Conservation (phyloP, 176 grass and related monocot genomes). For the Alopecurus myosuroides region DNA sequence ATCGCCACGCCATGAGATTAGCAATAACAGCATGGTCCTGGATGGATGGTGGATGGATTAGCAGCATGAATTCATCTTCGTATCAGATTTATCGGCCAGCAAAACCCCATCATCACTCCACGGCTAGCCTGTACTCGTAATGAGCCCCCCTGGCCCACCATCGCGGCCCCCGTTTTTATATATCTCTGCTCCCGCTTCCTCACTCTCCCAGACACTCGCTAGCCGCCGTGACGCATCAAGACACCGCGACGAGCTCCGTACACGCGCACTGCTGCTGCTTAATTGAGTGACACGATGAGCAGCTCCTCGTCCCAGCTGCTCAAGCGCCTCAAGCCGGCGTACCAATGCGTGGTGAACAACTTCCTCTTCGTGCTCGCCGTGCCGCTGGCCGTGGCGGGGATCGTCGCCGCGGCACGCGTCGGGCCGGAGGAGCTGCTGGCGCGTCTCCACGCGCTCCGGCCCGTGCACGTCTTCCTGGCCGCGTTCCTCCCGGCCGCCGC, state of each 20-base stretch:
- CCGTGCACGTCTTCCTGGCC: slow-evolving; percentile 22
- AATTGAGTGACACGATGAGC: slow-evolving; percentile 8
- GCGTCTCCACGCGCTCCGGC: neutral
- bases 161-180: neutral
- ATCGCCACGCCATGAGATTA: too few species aligned
- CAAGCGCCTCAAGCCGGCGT: slow-evolving; percentile 41
- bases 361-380: slow-evolving; percentile 39
- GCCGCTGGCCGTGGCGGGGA: slow-evolving; percentile 31
- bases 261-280: neutral
- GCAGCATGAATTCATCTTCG: neutral
- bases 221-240: too few species aligned
- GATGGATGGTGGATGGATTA: too few species aligned
- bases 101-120: neutral
- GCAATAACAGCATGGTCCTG: neutral
- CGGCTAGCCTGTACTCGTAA: neutral
- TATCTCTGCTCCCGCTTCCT: neutral
- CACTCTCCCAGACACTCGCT: neutral
- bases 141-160: neutral
- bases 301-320: neutral
- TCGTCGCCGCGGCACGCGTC: neutral
- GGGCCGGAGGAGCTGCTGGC: slow-evolving; percentile 38
- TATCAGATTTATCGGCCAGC: neutral
- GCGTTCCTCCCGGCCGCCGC: slow-evolving; percentile 37
- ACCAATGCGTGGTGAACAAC: slow-evolving; percentile 59
- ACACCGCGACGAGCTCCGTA: neutral